phyloP scores from a whole-genome alignment of 177 flowering plant genomes.

The Telopea speciosissima region DNA sequence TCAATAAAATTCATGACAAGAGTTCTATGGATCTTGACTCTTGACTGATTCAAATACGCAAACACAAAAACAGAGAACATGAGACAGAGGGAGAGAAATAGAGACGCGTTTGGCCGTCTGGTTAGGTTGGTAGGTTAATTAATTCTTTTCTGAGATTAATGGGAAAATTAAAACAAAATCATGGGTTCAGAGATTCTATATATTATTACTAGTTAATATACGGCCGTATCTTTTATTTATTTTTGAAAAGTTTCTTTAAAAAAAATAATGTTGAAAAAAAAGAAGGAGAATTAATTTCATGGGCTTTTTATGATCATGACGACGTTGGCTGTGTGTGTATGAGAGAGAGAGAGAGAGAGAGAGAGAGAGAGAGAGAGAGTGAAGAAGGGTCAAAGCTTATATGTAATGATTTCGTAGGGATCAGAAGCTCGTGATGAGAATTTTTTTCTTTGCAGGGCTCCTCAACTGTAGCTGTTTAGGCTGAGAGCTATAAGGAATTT shows the following conservation, averaged over 20 bases:
- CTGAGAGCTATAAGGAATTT: constrained; percentile 30
- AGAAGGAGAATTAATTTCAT: constrained; percentile 2
- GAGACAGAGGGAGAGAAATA: background rate
- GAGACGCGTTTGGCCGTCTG: background rate
- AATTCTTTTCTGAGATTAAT: too few species aligned
- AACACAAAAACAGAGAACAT: background rate
- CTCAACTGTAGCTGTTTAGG: constrained; percentile 21
- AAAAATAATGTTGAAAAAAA: too few species aligned
- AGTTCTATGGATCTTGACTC: background rate
- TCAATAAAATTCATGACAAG: background rate
- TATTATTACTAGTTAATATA: background rate
- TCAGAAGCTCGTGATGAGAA: constrained; percentile 59
- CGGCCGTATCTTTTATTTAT: background rate
- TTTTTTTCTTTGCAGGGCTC: constrained; percentile 30
- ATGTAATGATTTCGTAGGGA: constrained; percentile 48
- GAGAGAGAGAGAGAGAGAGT: too few species aligned
- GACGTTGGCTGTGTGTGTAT: constrained; percentile 19
- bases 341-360: too few species aligned
- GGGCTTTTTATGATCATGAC: constrained; percentile 28
- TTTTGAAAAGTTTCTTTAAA: too few species aligned
- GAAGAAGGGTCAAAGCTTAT: constrained; percentile 25
- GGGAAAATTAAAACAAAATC: background rate
- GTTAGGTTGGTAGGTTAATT: too few species aligned
- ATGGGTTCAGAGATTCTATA: background rate
- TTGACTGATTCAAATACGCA: constrained; percentile 10